phyloP scores from a whole-genome alignment of 805 yeast species.

The Kuraishia hungarica region DNA sequence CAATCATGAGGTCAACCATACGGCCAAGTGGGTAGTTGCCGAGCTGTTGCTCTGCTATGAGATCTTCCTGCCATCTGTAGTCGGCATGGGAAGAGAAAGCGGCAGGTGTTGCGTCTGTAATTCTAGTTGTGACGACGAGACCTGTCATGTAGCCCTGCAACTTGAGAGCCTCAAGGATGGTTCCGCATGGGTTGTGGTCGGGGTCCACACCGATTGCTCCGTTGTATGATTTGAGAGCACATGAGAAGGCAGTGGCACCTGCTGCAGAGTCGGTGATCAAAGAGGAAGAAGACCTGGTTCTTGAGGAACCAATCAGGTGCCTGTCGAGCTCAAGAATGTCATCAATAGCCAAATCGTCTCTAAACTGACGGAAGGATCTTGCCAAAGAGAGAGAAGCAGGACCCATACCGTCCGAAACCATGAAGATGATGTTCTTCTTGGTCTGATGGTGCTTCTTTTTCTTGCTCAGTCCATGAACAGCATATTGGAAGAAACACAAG shows the following conservation, averaged over 20 bases:
- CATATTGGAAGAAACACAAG: conserved; percentile 1
- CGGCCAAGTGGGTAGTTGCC: conserved; percentile 77
- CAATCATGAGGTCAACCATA: conserved; percentile 75
- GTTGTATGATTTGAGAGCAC: conserved; percentile 77
- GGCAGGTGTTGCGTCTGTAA: conserved; percentile 95
- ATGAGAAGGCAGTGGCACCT: conserved; percentile 91
- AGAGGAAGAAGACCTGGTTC: conserved; percentile 74
- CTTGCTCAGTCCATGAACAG: neutral
- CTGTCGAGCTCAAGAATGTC: conserved; percentile 57
- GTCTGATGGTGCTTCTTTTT: neutral
- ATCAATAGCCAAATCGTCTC: conserved; percentile 43
- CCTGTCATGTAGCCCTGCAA: conserved; percentile 78
- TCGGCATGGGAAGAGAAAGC: conserved; percentile 78
- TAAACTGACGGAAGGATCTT: conserved; percentile 61
- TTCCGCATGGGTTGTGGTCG: conserved; percentile 69
- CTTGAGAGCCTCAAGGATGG: conserved; percentile 82
- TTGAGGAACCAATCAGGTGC: conserved; percentile 70
- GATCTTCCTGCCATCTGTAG: conserved; percentile 68
- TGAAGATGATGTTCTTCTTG: conserved; percentile 73
- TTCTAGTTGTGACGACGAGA: conserved; percentile 82
- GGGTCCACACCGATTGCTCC: conserved; percentile 88
- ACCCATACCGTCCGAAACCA: conserved; percentile 95
- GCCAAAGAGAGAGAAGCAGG: conserved; percentile 80
- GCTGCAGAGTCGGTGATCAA: conserved; percentile 93
- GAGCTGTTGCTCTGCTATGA: conserved; percentile 81